Percentiles rank a stretch among this genome's conserved stretches.
These are phyloP conservation scores for Kwoniella mangroviensis DNA, from an alignment of 768 basidiomycete species.

Conservation along the genomic window DNA sequence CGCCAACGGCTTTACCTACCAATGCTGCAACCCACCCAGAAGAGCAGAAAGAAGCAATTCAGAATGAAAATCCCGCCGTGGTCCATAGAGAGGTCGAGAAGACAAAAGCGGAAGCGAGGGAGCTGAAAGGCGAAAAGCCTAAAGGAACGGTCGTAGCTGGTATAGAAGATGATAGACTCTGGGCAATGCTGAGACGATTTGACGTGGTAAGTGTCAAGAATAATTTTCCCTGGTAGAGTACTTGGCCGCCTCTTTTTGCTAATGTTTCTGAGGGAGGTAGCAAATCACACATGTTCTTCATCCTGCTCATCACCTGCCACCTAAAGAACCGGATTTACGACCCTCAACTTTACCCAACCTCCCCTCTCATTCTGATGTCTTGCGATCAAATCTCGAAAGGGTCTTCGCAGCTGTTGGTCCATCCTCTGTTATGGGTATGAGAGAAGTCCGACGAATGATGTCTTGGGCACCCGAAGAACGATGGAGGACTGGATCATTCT, in stretches of 20 bases:
- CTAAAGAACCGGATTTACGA: conserved; percentile 59
- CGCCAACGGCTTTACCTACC: conserved; percentile 55
- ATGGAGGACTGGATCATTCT: conserved; percentile 52
- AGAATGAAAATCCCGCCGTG: conserved; percentile 51
- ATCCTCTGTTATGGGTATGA: conserved; percentile 47
- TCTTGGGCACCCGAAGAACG: conserved; percentile 57
- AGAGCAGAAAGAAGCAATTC: conserved; percentile 51
- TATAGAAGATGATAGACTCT: conserved; percentile 59
- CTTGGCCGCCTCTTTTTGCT: no score
- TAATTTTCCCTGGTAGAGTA: no score
- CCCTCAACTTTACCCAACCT: conserved; percentile 58
- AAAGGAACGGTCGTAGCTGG: conserved; percentile 57
- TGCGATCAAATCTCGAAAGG: conserved; percentile 59
- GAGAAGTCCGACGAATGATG: conserved; percentile 57
- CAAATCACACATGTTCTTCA: conserved; percentile 59
- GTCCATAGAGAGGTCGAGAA: conserved; percentile 58
- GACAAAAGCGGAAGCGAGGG: conserved; percentile 56
- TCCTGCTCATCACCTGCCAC: conserved; percentile 55
- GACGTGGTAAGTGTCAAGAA: conserved; percentile 48
- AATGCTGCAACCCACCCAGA: conserved; percentile 52
- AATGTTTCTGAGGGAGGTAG: conserved; percentile 22
- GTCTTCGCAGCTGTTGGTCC: conserved; percentile 57
- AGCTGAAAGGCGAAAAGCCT: conserved; percentile 49
- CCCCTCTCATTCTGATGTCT: conserved; percentile 57
- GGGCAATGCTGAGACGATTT: conserved; percentile 57